Conservation (phyloP, 1,139 yeast species). For the Blastobotrys buckinghamii region DNA sequence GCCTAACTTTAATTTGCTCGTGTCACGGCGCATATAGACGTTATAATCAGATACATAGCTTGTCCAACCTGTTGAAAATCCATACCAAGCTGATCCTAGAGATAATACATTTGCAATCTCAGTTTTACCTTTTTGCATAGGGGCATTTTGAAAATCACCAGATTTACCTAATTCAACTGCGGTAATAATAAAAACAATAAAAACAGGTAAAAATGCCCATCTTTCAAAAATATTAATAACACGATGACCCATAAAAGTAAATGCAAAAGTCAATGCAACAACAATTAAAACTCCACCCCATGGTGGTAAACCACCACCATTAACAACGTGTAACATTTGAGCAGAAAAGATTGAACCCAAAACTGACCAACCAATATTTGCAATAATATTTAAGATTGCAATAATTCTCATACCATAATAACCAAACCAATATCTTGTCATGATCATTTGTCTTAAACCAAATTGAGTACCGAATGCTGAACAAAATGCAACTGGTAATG, state of each 20-base stretch:
- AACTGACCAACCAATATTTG: constrained; percentile 95
- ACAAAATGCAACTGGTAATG: constrained; percentile 72
- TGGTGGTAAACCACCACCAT: constrained; percentile 63
- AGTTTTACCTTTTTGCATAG: constrained; percentile 38
- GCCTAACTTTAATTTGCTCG: constrained; percentile 55
- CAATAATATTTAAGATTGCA: constrained; percentile 69
- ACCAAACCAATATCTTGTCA: constrained; percentile 76
- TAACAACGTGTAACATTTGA: constrained; percentile 72
- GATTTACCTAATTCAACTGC: constrained; percentile 71
- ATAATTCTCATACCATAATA: constrained; percentile 69
- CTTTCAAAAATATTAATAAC: constrained; percentile 78
- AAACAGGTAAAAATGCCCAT: constrained; percentile 84
- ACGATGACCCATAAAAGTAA: constrained; percentile 82
- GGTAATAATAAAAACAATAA: constrained; percentile 64
- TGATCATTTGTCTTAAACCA: constrained; percentile 84
- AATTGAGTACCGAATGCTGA: constrained; percentile 78
- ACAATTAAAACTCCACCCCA: constrained; percentile 88
- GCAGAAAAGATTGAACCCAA: constrained; percentile 90
- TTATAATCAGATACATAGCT: constrained; percentile 92
- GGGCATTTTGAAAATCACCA: constrained; percentile 49
- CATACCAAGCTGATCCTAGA: constrained; percentile 79
- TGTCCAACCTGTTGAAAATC: constrained; percentile 95
- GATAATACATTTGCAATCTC: constrained; percentile 74
- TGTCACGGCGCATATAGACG: constrained; percentile 68
- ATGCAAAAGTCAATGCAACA: constrained; percentile 59